Evolutionary conservation across 768 basidiomycete genomes (phyloP).

Genomic region (Pulveroboletus sp.): DNA sequence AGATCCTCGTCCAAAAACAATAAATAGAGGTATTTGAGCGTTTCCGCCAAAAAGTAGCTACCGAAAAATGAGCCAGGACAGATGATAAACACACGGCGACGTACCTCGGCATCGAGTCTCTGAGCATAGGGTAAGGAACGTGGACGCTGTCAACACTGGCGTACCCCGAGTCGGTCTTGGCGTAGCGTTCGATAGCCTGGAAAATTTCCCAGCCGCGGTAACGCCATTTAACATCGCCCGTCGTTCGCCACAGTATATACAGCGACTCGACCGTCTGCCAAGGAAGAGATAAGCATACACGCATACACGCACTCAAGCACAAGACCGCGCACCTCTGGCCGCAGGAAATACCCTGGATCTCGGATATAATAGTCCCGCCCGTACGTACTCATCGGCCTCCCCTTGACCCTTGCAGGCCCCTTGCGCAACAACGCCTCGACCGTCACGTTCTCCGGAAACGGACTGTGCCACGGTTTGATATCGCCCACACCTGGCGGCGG

Average conservation of each 20-base stretch:
- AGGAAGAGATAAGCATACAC: not conserved
- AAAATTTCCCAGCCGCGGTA: conserved; percentile 70
- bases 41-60: conserved; percentile 57
- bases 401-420: not conserved
- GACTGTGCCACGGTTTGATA: conserved; percentile 18
- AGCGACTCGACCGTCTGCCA: conserved; percentile 69
- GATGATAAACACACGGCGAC: conserved; percentile 11
- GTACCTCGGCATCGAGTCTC: conserved; percentile 72
- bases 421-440: not conserved
- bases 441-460: conserved; percentile 3
- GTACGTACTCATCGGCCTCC: not conserved
- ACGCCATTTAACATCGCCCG: conserved; percentile 67
- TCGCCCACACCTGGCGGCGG: conserved; percentile 53
- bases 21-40: conserved; percentile 71
- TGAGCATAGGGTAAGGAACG: conserved; percentile 30
- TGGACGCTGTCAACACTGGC: conserved; percentile 52
- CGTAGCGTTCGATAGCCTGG: conserved; percentile 56
- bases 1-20: conserved; percentile 63
- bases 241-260: conserved; percentile 68
- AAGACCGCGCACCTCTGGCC: conserved; percentile 66
- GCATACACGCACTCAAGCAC: not conserved
- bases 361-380: conserved; percentile 54
- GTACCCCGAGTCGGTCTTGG: conserved; percentile 61
- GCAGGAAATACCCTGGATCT: conserved; percentile 50
- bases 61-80: not conserved